These are phyloP conservation scores for Talaromyces sp. DNA, from an alignment of 2,329 filamentous ascomycete genomes.

Conservation along the genomic window DNA sequence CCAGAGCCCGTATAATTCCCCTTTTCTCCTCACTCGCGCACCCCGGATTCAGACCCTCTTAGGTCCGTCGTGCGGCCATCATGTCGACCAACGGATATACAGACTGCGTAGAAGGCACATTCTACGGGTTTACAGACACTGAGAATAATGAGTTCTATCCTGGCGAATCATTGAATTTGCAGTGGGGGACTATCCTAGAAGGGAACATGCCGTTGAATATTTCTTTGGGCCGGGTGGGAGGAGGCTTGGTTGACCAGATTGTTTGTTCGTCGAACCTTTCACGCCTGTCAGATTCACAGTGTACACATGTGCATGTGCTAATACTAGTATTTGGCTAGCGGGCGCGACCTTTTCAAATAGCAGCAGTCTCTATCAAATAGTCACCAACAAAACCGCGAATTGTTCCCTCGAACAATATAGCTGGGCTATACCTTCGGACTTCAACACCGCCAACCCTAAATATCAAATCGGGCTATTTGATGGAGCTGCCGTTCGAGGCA, in stretches of 20 bases:
- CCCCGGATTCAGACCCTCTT: too few relatives aligned
- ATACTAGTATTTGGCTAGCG: not conserved
- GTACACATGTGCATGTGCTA: not conserved
- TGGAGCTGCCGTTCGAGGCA: not conserved
- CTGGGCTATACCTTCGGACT: constrained; percentile 8
- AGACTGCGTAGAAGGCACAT: constrained; percentile 1
- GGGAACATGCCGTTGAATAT: constrained; percentile 1
- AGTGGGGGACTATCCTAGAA: constrained; percentile 2
- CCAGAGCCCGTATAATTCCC: too few relatives aligned
- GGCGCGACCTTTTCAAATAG: not conserved
- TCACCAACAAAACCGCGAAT: constrained; percentile 2
- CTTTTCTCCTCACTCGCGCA: not conserved
- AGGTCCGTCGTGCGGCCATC: not conserved
- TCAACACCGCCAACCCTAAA: constrained; percentile 3
- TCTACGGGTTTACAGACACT: constrained; percentile 4
- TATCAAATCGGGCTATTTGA: constrained; percentile 8
- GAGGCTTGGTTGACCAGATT: not conserved
- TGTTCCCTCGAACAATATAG: constrained; percentile 7
- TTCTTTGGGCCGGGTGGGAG: constrained; percentile 2
- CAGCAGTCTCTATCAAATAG: constrained; percentile 2
- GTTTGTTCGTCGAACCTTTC: not conserved
- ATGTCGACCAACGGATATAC: constrained; percentile 8
- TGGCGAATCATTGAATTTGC: not conserved
- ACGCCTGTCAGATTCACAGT: too few relatives aligned
- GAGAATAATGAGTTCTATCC: constrained; percentile 5